Conservation (phyloP, 2,329 filamentous ascomycete species). For the Fusarium agapanthi region DNA sequence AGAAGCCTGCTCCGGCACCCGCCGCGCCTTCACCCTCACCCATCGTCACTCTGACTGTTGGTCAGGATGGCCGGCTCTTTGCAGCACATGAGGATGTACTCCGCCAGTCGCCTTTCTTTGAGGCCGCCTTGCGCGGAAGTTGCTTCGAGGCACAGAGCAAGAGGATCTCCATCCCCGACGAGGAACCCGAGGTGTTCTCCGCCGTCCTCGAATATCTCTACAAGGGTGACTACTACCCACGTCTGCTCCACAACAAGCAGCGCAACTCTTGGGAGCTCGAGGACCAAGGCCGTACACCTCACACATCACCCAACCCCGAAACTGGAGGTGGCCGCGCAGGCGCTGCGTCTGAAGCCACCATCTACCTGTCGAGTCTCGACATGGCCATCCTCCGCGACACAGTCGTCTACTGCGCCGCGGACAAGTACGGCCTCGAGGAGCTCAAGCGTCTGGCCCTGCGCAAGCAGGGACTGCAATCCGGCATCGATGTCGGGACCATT, state of each 20-base stretch:
- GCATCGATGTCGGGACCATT: conserved; percentile 91
- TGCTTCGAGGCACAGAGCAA: conserved; percentile 80
- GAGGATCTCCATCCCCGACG: conserved; percentile 76
- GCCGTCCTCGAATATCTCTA: conserved; percentile 96
- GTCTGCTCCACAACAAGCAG: conserved; percentile 86
- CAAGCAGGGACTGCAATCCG: conserved; percentile 93
- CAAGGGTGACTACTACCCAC: conserved; percentile 95
- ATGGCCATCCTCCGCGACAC: conserved; percentile 89
- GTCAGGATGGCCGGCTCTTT: conserved; percentile 86
- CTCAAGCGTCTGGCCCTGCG: conserved; percentile 90
- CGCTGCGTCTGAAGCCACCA: conserved; percentile 60
- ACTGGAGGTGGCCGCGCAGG: conserved; percentile 55
- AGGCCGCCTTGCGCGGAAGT: conserved; percentile 73
- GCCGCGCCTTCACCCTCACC: conserved; percentile 61
- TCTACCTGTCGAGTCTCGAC: conserved; percentile 77
- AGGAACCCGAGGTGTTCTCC: conserved; percentile 92
- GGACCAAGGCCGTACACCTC: conserved; percentile 60
- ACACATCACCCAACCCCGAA: conserved; percentile 62
- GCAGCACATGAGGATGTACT: conserved; percentile 95
- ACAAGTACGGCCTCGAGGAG: conserved; percentile 89
- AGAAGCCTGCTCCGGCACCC: conserved; percentile 30
- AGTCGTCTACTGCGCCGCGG: conserved; percentile 91
- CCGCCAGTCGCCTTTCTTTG: conserved; percentile 85
- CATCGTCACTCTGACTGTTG: conserved; percentile 88
- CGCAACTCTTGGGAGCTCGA: conserved; percentile 91